Evolutionary conservation across 2,329 filamentous ascomycete species (phyloP), one percentile per base, ranked within the genome.

Genomic region (Nannizziopsis arthrosporioides): DNA sequence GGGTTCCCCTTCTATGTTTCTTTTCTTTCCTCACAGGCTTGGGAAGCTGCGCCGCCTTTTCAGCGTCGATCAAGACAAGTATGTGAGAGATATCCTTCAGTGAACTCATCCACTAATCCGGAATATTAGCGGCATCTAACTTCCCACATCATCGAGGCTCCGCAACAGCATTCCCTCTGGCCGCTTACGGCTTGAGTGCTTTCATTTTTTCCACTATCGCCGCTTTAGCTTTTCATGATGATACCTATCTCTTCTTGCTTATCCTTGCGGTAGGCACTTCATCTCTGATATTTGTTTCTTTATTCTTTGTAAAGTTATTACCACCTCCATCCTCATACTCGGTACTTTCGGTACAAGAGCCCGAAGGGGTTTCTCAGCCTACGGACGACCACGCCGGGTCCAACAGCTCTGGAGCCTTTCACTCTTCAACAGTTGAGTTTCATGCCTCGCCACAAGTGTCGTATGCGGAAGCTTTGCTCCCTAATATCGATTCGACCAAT

Each of bases 201-300:
- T 92, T 98, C 68, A 94, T 96, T 71, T 98, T 95, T 69, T 90
- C 92, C 0, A 74, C 82, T 2, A 68, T 93, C 31, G 85, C 87
- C 17, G 78, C 80, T 14, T 61, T 93, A 41, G 70, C 86, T 36
- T 89, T 94, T 61, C 85, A 86, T 2, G 86, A 87, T 35, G 80
- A 93, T 58, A 92, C 88, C 0, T 82, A 83, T 48, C 77, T 78
- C 35, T 89, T 95, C 57, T 73, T 98, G 49, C 72, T 90, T 54
- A 70, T 96, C 22, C 73, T 98, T 36, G 80, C 88, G 2, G 73
- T 80, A 53, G 89, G 88, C 12, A 95, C 90, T 1, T 85, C 82
- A 52, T 68, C 75, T 42, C 73, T 96, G 57, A 82, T 83, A 3
- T 76, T 93, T 46, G 62, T 80, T 18, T 83, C 86, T 17, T 85